phyloP scores from a whole-genome alignment of 352 stramenopile genomes.

The Phytopythium litorale region DNA sequence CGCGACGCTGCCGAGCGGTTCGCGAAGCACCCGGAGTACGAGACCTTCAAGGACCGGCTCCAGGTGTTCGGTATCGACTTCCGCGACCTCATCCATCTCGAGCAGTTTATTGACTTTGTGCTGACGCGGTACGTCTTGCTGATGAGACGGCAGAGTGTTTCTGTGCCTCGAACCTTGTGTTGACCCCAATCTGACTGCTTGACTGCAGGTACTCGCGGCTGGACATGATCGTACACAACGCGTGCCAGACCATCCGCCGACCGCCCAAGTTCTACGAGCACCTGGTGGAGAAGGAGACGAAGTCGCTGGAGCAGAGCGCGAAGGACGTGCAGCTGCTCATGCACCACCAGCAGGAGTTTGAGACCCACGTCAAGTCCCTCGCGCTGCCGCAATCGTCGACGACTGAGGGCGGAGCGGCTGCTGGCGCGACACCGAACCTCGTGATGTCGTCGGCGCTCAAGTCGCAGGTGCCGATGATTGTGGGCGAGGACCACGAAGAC shows the following conservation, averaged over 20 bases:
- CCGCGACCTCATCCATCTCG: slow-evolving; percentile 93
- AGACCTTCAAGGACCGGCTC: slow-evolving; percentile 91
- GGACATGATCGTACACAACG: slow-evolving; percentile 97
- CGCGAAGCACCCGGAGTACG: slow-evolving; percentile 90
- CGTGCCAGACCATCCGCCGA: slow-evolving; percentile 95
- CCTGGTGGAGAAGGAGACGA: slow-evolving; percentile 81
- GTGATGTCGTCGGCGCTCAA: slow-evolving; percentile 78
- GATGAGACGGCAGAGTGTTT: not conserved
- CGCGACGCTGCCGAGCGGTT: slow-evolving; percentile 91
- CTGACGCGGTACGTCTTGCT: slow-evolving; percentile 32
- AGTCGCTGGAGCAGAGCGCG: slow-evolving; percentile 45
- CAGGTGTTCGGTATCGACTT: slow-evolving; percentile 96
- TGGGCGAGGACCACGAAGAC: slow-evolving; percentile 63
- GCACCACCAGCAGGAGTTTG: slow-evolving; percentile 78
- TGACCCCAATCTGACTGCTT: not conserved
- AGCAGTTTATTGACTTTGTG: slow-evolving; percentile 92
- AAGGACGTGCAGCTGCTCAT: slow-evolving; percentile 63
- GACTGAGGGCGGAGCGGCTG: slow-evolving; percentile 13
- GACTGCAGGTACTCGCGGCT: slow-evolving; percentile 72
- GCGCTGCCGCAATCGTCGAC: slow-evolving; percentile 35
- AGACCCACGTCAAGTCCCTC: slow-evolving; percentile 58
- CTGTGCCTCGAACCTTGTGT: not conserved
- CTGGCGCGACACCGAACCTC: slow-evolving; percentile 19
- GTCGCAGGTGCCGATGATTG: slow-evolving; percentile 76
- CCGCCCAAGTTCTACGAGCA: slow-evolving; percentile 94